Conservation (phyloP, 2,329 filamentous ascomycete species). For the Mycosphaerella sp. region DNA sequence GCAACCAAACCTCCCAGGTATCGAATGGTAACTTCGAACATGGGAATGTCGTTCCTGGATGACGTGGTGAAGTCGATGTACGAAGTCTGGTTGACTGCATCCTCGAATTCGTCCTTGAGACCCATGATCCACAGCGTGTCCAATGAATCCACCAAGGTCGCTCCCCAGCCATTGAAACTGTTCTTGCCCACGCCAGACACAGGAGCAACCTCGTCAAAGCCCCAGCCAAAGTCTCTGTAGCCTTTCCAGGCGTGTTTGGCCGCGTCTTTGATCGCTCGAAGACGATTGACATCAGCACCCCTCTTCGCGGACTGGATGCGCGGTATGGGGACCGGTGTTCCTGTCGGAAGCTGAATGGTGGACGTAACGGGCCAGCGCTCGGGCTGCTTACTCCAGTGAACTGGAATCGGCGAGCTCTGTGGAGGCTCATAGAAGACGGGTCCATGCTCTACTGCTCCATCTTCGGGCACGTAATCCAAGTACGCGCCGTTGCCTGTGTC, state of each 20-base stretch:
- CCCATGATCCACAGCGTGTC: conserved; percentile 88
- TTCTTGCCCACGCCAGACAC: conserved; percentile 61
- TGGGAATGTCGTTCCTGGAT: conserved; percentile 62
- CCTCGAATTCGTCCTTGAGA: conserved; percentile 69
- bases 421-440: conserved; percentile 1
- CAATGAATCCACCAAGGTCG: conserved; percentile 73
- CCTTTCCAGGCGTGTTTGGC: conserved; percentile 75
- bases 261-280: conserved; percentile 62
- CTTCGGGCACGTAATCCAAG: not conserved
- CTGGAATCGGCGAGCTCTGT: conserved; percentile 5
- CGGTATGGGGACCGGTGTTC: conserved; percentile 62
- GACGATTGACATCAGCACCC: conserved; percentile 54
- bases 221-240: conserved; percentile 73
- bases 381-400: conserved; percentile 65
- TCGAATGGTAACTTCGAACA: conserved; percentile 88
- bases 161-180: conserved; percentile 87
- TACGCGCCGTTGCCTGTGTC: conserved; percentile 5
- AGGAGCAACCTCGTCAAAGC: conserved; percentile 78
- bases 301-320: conserved; percentile 68
- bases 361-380: conserved; percentile 68
- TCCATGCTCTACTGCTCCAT: conserved; percentile 3
- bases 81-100: conserved; percentile 62
- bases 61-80: conserved; percentile 78
- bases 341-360: conserved; percentile 69
- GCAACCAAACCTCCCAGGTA: conserved; percentile 81